A percentile compares a stretch with the other conserved stretches of the same genome.
These are phyloP conservation scores for Macrophomina tecta DNA, from an alignment of 2,329 filamentous ascomycete genomes.

Conservation along the genomic window DNA sequence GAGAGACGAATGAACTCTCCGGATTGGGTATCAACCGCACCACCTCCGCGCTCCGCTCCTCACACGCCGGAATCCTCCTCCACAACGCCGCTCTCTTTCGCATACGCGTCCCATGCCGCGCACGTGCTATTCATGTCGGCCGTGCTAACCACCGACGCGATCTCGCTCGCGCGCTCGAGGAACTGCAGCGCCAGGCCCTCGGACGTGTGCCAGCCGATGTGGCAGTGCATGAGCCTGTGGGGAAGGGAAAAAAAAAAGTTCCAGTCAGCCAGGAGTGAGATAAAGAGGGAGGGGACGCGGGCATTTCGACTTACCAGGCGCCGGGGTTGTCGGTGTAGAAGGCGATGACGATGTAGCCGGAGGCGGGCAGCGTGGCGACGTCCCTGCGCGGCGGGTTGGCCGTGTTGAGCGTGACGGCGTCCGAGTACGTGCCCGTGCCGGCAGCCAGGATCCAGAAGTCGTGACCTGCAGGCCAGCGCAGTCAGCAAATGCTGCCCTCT, in stretches of 20 bases:
- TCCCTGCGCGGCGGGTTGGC: conserved; percentile 43
- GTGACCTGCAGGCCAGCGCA: conserved; percentile 45
- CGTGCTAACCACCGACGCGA: conserved; percentile 35
- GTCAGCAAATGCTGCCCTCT: not conserved
- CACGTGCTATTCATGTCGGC: conserved; percentile 32
- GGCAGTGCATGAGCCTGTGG: conserved; percentile 39
- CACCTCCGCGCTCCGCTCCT: not conserved
- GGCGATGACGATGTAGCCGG: conserved; percentile 55
- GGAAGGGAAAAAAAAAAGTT: too few species aligned
- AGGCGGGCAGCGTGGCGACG: conserved; percentile 37
- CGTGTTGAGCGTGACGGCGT: conserved; percentile 34
- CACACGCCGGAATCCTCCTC: conserved; percentile 37
- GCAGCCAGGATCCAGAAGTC: conserved; percentile 61
- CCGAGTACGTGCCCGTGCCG: conserved; percentile 32
- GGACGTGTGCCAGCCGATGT: conserved; percentile 37
- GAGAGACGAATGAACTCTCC: not conserved
- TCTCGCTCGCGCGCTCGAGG: conserved; percentile 34
- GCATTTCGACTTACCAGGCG: conserved; percentile 34
- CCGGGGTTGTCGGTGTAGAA: conserved; percentile 61
- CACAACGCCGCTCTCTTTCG: conserved; percentile 28
- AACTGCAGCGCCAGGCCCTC: conserved; percentile 34
- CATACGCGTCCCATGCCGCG: conserved; percentile 35
- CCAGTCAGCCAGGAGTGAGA: too few species aligned
- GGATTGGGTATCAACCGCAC: not conserved
- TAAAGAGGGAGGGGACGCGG: too few species aligned